Evolutionary conservation across 2,329 filamentous ascomycete genomes (phyloP).

Genomic region (Microsporum canis): DNA sequence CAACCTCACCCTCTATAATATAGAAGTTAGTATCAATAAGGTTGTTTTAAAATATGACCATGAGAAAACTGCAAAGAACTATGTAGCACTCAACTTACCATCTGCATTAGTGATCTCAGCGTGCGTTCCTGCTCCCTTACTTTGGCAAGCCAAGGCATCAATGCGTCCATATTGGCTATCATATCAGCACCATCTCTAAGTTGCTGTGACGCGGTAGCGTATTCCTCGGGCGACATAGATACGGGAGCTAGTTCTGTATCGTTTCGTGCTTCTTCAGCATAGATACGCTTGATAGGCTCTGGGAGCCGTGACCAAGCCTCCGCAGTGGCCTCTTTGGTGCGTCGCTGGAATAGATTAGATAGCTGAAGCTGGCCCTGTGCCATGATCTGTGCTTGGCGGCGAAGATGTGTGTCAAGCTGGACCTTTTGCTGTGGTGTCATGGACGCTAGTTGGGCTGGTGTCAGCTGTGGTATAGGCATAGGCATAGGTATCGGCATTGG

Average conservation of each 20-base stretch:
- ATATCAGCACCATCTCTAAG: constrained; percentile 33
- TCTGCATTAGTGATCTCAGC: constrained; percentile 27
- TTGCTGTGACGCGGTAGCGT: constrained; percentile 29
- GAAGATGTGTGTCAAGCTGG: constrained; percentile 27
- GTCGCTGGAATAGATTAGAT: constrained; percentile 21
- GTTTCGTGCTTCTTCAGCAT: constrained; percentile 28
- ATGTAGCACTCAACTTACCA: constrained; percentile 21
- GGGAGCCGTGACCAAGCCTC: constrained; percentile 31
- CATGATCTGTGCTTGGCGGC: constrained; percentile 11
- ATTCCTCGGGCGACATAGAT: constrained; percentile 29
- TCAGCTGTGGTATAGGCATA: constrained; percentile 18
- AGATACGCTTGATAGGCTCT: constrained; percentile 29
- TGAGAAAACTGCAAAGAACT: neutral
- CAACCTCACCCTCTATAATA: constrained; percentile 31
- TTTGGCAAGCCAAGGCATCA: constrained; percentile 31
- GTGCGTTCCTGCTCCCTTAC: constrained; percentile 32
- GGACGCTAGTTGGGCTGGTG: constrained; percentile 28
- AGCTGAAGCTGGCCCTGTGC: constrained; percentile 19
- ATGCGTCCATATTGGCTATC: constrained; percentile 33
- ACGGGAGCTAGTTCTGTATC: constrained; percentile 24
- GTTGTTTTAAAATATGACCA: constrained; percentile 1
- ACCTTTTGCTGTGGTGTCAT: constrained; percentile 34
- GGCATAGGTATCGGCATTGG: constrained; percentile 15
- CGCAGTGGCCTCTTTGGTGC: constrained; percentile 27
- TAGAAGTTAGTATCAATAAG: neutral